Evolutionary conservation across 257 asterid species (phyloP).

Genomic region (Nemophila menziesii): DNA sequence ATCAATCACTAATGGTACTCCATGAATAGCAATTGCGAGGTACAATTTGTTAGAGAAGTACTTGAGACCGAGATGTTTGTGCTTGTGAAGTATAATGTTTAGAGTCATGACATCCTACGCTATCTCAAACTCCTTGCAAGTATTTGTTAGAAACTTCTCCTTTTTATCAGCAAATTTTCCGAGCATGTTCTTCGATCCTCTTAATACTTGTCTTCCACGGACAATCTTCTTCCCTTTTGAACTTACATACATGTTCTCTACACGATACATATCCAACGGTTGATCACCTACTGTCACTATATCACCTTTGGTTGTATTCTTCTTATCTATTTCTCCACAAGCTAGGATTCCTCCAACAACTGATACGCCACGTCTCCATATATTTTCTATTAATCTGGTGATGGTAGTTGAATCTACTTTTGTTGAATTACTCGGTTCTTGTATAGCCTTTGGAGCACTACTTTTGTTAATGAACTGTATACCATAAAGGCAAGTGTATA

Average conservation of each 20-base stretch:
- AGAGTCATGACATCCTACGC: slow-evolving; percentile 2
- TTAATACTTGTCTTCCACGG: slow-evolving; percentile 15
- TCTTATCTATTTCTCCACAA: no score
- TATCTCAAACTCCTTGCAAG: slow-evolving; percentile 13
- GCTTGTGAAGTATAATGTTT: not conserved
- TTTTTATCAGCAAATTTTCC: slow-evolving; percentile 6
- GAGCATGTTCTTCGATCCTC: slow-evolving; percentile 12
- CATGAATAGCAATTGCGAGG: no score
- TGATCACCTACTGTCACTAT: no score
- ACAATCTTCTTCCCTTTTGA: slow-evolving; percentile 5
- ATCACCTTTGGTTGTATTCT: slow-evolving; percentile 12
- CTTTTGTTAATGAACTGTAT: no score
- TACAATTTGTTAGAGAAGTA: slow-evolving; percentile 14
- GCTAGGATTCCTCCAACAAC: no score
- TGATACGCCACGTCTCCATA: slow-evolving; percentile 5
- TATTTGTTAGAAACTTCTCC: slow-evolving; percentile 17
- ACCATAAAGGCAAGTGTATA: no score
- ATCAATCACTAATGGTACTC: no score
- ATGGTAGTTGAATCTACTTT: slow-evolving; percentile 5
- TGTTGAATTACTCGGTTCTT: not conserved
- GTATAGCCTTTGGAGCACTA: slow-evolving; percentile 5
- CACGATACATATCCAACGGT: not conserved
- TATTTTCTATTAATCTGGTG: slow-evolving; percentile 6
- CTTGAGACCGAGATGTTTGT: slow-evolving; percentile 1
- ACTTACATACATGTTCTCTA: slow-evolving; percentile 16